A percentile compares a stretch with the other conserved stretches of the same genome.
These are phyloP conservation scores for Saccharomyces uvarum DNA, from an alignment of 1,139 yeast species.

Conservation along the genomic window DNA sequence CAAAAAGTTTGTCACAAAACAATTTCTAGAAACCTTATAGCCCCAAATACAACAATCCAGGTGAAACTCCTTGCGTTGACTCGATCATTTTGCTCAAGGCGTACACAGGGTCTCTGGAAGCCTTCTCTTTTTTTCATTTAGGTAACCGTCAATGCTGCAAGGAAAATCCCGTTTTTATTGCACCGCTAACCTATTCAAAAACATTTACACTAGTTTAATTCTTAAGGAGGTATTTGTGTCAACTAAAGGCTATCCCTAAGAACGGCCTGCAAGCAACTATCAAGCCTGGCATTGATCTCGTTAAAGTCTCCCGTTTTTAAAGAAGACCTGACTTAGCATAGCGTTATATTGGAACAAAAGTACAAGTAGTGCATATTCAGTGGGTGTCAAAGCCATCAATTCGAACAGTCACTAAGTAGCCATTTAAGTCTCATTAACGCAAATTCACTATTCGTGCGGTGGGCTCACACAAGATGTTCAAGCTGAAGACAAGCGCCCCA, in stretches of 20 bases:
- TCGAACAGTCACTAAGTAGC: background rate
- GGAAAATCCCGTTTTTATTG: background rate
- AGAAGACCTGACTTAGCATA: background rate
- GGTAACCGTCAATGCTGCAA: background rate
- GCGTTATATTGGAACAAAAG: background rate
- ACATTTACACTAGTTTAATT: background rate
- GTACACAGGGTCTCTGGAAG: background rate
- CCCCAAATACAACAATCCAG: background rate
- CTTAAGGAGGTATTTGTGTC: background rate
- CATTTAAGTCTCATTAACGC: background rate
- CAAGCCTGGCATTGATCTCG: background rate
- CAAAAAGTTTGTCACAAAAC: background rate
- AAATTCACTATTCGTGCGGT: background rate
- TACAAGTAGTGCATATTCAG: background rate
- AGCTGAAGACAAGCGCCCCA: background rate
- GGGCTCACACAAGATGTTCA: background rate
- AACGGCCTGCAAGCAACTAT: background rate
- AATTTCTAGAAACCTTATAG: background rate
- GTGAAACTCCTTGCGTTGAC: background rate
- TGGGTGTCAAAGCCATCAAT: background rate
- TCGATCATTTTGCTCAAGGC: background rate
- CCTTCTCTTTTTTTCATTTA: background rate
- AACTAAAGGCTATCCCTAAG: background rate
- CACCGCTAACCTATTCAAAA: background rate
- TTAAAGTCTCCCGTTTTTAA: background rate